phyloP scores from a whole-genome alignment of 306 rosid species.

The Trifolium repens region DNA sequence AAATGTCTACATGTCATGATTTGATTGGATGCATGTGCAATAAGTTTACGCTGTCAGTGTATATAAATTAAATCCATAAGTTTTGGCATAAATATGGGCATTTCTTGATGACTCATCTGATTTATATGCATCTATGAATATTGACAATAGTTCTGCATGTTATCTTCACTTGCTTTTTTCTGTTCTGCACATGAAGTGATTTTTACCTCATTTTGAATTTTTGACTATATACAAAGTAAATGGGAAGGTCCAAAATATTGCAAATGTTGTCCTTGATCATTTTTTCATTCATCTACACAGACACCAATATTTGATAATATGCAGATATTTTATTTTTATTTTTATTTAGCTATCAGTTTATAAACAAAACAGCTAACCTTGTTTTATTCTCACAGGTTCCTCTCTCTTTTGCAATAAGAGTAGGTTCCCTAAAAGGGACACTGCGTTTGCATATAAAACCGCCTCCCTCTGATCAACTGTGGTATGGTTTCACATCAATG shows the following conservation, averaged over 20 bases:
- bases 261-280: constrained; percentile 26
- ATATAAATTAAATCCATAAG: not conserved
- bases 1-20: too few species aligned
- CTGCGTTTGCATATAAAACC: constrained; percentile 92
- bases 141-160: constrained; percentile 15
- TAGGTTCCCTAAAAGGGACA: constrained; percentile 80
- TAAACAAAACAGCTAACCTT: not conserved
- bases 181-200: constrained; percentile 7
- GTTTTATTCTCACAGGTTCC: constrained; percentile 65
- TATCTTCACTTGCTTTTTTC: constrained; percentile 10
- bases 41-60: too few species aligned
- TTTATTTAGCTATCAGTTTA: constrained; percentile 15
- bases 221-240: constrained; percentile 15
- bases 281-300: constrained; percentile 12
- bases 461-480: constrained; percentile 94
- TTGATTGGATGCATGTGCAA: too few species aligned
- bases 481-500: constrained; percentile 94
- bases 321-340: constrained; percentile 37
- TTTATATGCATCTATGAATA: not conserved
- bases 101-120: constrained; percentile 19
- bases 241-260: constrained; percentile 18
- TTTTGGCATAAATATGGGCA: not conserved
- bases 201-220: constrained; percentile 32
- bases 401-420: constrained; percentile 75
- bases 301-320: constrained; percentile 11